A percentile compares a stretch with the other conserved stretches of the same genome.
Conservation (phyloP, 1,284 basidiomycete genomes). For the Lignosus rhinocerotis region DNA sequence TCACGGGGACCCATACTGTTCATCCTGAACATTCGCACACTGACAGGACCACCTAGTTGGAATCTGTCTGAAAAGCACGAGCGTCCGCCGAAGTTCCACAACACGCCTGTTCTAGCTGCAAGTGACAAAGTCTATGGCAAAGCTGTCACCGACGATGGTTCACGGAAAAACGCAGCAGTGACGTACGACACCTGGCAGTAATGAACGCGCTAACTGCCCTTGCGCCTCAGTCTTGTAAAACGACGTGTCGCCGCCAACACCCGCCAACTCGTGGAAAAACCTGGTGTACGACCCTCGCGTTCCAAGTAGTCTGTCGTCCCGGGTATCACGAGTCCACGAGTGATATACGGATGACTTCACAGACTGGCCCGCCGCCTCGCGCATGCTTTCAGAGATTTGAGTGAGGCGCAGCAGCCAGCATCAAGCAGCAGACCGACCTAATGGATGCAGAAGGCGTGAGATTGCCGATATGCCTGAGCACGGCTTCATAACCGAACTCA, state of each 20-base stretch:
- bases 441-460: conserved; percentile 78
- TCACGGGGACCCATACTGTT: conserved; percentile 88
- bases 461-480: conserved; percentile 71
- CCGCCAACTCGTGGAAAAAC: conserved; percentile 75
- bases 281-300: conserved; percentile 67
- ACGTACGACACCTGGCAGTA: conserved; percentile 60
- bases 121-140: conserved; percentile 59
- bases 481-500: conserved; percentile 81
- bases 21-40: conserved; percentile 81
- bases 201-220: conserved; percentile 60
- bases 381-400: conserved; percentile 55
- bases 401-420: neutral
- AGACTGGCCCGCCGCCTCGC: conserved; percentile 77
- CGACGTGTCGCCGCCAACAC: conserved; percentile 69
- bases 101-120: conserved; percentile 60
- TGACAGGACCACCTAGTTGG: conserved; percentile 93
- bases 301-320: conserved; percentile 72
- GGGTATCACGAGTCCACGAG: conserved; percentile 75
- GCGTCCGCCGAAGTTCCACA: conserved; percentile 52
- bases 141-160: conserved; percentile 1
- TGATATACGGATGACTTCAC: conserved; percentile 87
- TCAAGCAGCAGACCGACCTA: conserved; percentile 49
- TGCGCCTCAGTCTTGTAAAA: conserved; percentile 78
- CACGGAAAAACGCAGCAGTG: neutral
- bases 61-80: conserved; percentile 83